Base-by-base conservation (phyloP, 352 stramenopile genomes). In the Globisporangium megalacanthum region DNA sequence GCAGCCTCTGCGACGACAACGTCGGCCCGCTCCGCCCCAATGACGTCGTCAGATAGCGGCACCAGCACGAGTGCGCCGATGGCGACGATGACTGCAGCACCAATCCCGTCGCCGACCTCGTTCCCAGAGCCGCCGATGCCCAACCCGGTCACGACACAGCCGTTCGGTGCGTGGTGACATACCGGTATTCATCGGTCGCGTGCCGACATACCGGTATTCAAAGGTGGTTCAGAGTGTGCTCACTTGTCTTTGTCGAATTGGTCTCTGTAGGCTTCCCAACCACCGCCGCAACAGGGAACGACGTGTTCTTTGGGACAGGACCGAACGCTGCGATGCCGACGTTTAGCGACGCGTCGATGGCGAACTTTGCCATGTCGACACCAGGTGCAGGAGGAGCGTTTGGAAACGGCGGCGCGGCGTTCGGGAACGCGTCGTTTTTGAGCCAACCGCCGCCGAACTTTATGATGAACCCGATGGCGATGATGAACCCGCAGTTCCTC, bases 401-500 rank as follows among this genome's bases (percentile, higher is more conserved):
- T 35, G 46, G 54, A n/a, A n/a, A n/a, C 29, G 62, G 52, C 4
- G 52, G 49, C 17, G 62, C 72, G 17, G 61, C 60, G n/a, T 77
- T 75, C 56, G 68, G 64, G 54, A 62, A 54, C 65, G 55, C 48
- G 1, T 22, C 51, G 6, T 70, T 68, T 37, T 72, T 85, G 68
- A 78, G 58, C 46, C 70, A 73, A 22, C 61, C 64, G 20, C 73
- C 62, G 42, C 50, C 41, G 19, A 77, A 80, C 60, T 82, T 65
- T 37, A 75, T 83, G 59, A 79, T 84, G 66, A 70, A 60, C n/a
- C 42, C 64, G 6, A 66, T 72, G 53, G 56, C 61, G 47, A 82
- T 83, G 77, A 74, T 81, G 67, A 82, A 70, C 39, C 69, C 79
- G 45, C 77, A 86, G 56, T 77, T 83, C 52, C 82, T 89, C 54